Percentiles rank a stretch among this genome's conserved stretches.
These are phyloP conservation scores for Cladosporium cucumerinum DNA, from an alignment of 2,329 filamentous ascomycete species.

Conservation along the genomic window DNA sequence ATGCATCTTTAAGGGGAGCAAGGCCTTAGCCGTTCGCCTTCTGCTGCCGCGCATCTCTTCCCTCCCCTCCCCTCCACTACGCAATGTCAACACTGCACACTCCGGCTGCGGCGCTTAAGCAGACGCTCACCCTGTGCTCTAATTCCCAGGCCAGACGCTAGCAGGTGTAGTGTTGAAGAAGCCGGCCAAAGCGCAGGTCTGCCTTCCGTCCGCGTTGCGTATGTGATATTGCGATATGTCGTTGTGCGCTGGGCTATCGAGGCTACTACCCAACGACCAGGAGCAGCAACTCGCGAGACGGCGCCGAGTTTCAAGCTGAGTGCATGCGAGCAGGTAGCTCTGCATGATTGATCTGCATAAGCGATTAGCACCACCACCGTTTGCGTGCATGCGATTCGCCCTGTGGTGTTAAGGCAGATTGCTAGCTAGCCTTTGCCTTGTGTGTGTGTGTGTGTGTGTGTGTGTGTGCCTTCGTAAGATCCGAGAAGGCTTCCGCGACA, in stretches of 20 bases:
- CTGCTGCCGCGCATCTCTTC: background rate
- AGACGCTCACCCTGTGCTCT: background rate
- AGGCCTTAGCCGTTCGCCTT: background rate
- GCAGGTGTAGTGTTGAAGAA: slow-evolving; percentile 1
- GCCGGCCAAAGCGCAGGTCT: slow-evolving; percentile 5
- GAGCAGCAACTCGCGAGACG: background rate
- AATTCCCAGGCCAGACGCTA: slow-evolving; percentile 4
- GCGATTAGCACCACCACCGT: background rate
- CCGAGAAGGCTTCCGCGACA: background rate
- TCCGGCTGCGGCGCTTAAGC: slow-evolving; percentile 6
- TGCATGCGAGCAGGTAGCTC: background rate
- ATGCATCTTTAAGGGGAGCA: slow-evolving; percentile 4
- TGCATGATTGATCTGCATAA: background rate
- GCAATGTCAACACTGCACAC: background rate
- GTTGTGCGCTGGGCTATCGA: background rate
- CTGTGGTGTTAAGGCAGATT: background rate
- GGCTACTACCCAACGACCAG: background rate
- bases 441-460: background rate
- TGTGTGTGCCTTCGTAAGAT: slow-evolving; percentile 1
- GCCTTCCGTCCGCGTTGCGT: background rate
- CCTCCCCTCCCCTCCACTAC: background rate
- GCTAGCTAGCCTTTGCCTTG: background rate
- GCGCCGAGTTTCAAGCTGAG: background rate
- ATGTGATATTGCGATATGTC: slow-evolving; percentile 9
- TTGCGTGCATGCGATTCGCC: background rate